Evolutionary conservation across 2,329 filamentous ascomycete species (phyloP).

Genomic region (Reticulascus tulasneorum): DNA sequence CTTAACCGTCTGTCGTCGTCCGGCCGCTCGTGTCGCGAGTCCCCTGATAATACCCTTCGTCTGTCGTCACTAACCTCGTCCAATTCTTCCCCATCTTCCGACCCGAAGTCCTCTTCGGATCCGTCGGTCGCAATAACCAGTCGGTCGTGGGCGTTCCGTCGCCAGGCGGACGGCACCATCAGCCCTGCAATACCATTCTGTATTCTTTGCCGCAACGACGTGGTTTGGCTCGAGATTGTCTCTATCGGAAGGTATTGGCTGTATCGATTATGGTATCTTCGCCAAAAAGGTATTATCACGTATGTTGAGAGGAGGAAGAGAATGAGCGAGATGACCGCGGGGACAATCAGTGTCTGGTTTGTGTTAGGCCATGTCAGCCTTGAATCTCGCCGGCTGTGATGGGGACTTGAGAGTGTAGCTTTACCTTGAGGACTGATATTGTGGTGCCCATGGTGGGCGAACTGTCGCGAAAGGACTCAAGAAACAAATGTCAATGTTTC

Average conservation of each 20-base stretch:
- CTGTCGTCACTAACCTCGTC: conserved; percentile 53
- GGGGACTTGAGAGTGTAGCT: conserved; percentile 4
- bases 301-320: conserved; percentile 65
- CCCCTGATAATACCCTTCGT: conserved; percentile 34
- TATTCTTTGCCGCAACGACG: conserved; percentile 49
- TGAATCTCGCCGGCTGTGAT: too few relatives aligned
- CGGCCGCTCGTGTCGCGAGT: conserved; percentile 30
- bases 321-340: conserved; percentile 65
- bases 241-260: conserved; percentile 70
- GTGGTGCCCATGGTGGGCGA: conserved; percentile 26
- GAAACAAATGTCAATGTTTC: too few relatives aligned
- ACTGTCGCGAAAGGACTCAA: background rate
- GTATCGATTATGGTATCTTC: conserved; percentile 66
- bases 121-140: conserved; percentile 36
- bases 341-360: conserved; percentile 63
- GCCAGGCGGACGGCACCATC: conserved; percentile 46
- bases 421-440: conserved; percentile 31
- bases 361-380: conserved; percentile 6
- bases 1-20: conserved; percentile 63
- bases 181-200: conserved; percentile 34
- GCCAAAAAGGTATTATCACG: conserved; percentile 64
- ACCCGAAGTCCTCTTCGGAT: conserved; percentile 51
- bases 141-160: conserved; percentile 34
- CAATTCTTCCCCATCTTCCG: conserved; percentile 67
- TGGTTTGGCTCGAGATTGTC: conserved; percentile 54